A percentile compares a stretch with the other conserved stretches of the same genome.
Evolutionary conservation across 129 eudicot genomes (phyloP).

Genomic region (Helichrysum umbraculigerum): DNA sequence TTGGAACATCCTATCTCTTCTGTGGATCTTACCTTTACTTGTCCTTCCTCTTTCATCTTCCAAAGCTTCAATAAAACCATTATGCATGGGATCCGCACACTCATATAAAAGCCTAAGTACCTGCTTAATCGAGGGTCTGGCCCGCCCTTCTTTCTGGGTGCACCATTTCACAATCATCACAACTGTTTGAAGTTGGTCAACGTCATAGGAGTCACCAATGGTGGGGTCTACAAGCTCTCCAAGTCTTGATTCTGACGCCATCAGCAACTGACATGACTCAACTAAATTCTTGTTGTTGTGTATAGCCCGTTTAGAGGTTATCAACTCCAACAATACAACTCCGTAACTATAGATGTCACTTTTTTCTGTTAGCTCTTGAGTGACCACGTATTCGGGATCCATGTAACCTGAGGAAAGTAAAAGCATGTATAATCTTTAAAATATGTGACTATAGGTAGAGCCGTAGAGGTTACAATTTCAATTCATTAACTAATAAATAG

Average conservation of each 20-base stretch:
- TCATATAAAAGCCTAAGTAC: constrained; percentile 85
- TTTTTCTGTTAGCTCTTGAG: constrained; percentile 87
- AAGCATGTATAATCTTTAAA: constrained; percentile 3
- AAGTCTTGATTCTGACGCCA: constrained; percentile 56
- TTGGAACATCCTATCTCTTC: constrained; percentile 51
- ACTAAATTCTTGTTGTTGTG: constrained; percentile 79
- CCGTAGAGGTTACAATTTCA: neutral
- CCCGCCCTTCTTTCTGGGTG: constrained; percentile 70
- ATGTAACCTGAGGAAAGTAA: constrained; percentile 61
- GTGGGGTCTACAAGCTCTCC: constrained; percentile 76
- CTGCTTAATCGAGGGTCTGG: constrained; percentile 86
- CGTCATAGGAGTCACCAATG: constrained; percentile 63
- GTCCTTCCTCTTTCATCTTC: constrained; percentile 74
- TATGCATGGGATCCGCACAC: constrained; percentile 78
- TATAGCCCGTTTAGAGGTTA: constrained; percentile 74
- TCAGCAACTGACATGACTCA: constrained; percentile 59
- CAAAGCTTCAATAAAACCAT: constrained; percentile 74
- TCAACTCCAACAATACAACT: constrained; percentile 70
- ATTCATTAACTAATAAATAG: neutral
- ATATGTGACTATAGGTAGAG: constrained; percentile 7
- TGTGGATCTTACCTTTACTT: constrained; percentile 55
- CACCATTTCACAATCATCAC: constrained; percentile 73
- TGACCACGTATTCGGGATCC: constrained; percentile 89
- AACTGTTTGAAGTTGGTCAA: constrained; percentile 72
- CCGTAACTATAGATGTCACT: constrained; percentile 97